A percentile compares a stretch with the other conserved stretches of the same genome.
phyloP scores from a whole-genome alignment of 306 rosid genomes.

The Sindora glabra region DNA sequence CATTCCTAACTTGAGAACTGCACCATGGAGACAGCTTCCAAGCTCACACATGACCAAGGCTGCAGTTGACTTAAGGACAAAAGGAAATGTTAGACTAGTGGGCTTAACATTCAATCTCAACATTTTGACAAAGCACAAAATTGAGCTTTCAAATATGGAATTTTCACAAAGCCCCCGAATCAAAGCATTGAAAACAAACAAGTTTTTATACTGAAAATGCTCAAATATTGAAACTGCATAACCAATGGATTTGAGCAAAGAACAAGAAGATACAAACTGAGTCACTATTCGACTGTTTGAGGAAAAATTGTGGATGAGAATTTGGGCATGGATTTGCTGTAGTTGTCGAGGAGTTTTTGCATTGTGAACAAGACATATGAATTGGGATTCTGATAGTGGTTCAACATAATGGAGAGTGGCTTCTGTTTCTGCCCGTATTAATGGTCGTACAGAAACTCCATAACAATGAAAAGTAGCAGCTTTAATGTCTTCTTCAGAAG shows the following conservation, averaged over 20 bases:
- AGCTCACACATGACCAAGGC: not conserved
- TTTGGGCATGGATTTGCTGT: slow-evolving; percentile 7
- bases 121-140: slow-evolving; percentile 8
- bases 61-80: slow-evolving; percentile 16
- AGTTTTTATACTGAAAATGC: slow-evolving; percentile 3
- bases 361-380: slow-evolving; percentile 14
- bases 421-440: too few relatives aligned
- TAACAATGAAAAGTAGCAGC: too few relatives aligned
- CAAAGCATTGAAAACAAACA: slow-evolving; percentile 18
- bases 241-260: slow-evolving; percentile 7
- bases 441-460: too few relatives aligned
- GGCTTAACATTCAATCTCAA: slow-evolving; percentile 7
- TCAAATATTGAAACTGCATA: slow-evolving; percentile 18
- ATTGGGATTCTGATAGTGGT: not conserved
- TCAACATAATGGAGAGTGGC: too few relatives aligned
- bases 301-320: not conserved
- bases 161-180: slow-evolving; percentile 17
- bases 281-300: slow-evolving; percentile 17
- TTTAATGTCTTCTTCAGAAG: too few relatives aligned
- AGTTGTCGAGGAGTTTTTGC: not conserved
- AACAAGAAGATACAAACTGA: slow-evolving; percentile 15
- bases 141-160: slow-evolving; percentile 8
- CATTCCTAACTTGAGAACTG: slow-evolving; percentile 9
- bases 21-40: slow-evolving; percentile 12
- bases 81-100: slow-evolving; percentile 16